These are phyloP conservation scores for Ophiocordyceps australis DNA, from an alignment of 2,329 filamentous ascomycete species.

Conservation along the genomic window DNA sequence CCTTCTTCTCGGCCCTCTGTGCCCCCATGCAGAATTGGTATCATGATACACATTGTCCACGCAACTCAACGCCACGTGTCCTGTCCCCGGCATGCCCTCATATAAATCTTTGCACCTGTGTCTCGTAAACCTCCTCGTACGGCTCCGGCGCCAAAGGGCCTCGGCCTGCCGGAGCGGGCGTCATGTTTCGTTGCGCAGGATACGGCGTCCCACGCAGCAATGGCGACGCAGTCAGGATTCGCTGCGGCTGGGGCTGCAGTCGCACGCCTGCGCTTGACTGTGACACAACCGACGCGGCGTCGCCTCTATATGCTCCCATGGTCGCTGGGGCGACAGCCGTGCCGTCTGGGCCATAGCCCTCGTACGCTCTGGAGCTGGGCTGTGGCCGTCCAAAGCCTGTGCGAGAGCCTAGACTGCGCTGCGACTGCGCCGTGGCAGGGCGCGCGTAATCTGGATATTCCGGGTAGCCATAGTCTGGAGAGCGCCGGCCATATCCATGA, in stretches of 20 bases:
- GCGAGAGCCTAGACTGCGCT: slow-evolving; percentile 11
- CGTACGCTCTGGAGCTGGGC: slow-evolving; percentile 8
- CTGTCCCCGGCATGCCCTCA: no score
- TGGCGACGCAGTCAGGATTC: slow-evolving; percentile 21
- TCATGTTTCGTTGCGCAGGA: slow-evolving; percentile 25
- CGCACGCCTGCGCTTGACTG: slow-evolving; percentile 8
- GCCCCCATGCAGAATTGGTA: no score
- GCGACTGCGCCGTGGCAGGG: slow-evolving; percentile 17
- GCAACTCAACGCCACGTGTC: no score
- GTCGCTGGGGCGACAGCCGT: slow-evolving; percentile 11
- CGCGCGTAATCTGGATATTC: slow-evolving; percentile 10
- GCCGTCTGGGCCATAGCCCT: slow-evolving; percentile 12
- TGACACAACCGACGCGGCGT: slow-evolving; percentile 4
- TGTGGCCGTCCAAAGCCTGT: slow-evolving; percentile 4
- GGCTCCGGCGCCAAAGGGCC: no score
- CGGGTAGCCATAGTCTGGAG: slow-evolving; percentile 17
- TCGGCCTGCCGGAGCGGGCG: slow-evolving; percentile 14
- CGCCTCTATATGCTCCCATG: slow-evolving; percentile 5
- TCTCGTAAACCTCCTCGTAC: no score
- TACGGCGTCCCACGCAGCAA: slow-evolving; percentile 14
- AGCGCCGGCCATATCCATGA: slow-evolving; percentile 21
- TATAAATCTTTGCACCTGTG: no score
- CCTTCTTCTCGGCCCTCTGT: no score
- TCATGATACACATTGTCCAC: no score
- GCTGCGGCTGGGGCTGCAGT: slow-evolving; percentile 9